A percentile compares a stretch with the other conserved stretches of the same genome.
These are phyloP conservation scores for Wickerhamiella qilinensis DNA, from an alignment of 805 yeast species.

Conservation along the genomic window DNA sequence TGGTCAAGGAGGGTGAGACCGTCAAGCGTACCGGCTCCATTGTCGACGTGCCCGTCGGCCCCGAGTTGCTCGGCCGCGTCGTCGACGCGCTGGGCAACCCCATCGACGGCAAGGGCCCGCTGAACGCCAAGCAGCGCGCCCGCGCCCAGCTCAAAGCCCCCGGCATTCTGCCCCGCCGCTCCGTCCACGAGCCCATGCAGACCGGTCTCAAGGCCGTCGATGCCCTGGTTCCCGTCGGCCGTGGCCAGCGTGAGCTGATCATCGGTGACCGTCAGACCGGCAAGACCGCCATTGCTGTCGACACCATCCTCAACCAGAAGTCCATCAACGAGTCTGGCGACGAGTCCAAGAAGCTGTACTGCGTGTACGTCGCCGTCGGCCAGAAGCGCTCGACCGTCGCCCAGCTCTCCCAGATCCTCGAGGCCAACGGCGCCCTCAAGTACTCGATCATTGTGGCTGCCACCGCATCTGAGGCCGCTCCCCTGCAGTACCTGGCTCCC, in stretches of 20 bases:
- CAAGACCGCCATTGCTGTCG: slow-evolving; percentile 98
- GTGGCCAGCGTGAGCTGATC: slow-evolving; percentile 99
- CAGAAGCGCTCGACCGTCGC: slow-evolving; percentile 99
- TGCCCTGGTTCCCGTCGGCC: slow-evolving; percentile 97
- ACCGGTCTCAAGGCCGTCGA: slow-evolving; percentile 99
- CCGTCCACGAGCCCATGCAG: slow-evolving; percentile 98
- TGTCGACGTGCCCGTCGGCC: slow-evolving; percentile 99
- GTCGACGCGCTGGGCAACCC: slow-evolving; percentile 99
- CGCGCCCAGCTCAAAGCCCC: slow-evolving; percentile 99
- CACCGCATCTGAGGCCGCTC: slow-evolving; percentile 99
- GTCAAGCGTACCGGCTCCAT: slow-evolving; percentile 99
- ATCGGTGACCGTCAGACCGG: slow-evolving; percentile 99
- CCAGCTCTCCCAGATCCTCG: slow-evolving; percentile 97
- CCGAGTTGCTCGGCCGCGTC: slow-evolving; percentile 95
- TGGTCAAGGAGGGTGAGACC: slow-evolving; percentile 97
- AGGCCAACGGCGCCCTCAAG: slow-evolving; percentile 94
- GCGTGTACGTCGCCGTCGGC: slow-evolving; percentile 99
- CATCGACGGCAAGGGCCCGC: slow-evolving; percentile 99
- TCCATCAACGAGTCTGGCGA: slow-evolving; percentile 93
- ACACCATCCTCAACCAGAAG: slow-evolving; percentile 97
- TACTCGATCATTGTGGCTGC: slow-evolving; percentile 98
- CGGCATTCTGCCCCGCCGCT: slow-evolving; percentile 98
- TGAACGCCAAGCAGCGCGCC: slow-evolving; percentile 64
- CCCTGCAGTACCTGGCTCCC: slow-evolving; percentile 99
- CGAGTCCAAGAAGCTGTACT: slow-evolving; percentile 95